Conservation (phyloP, 2,329 filamentous ascomycete species). For the Biscogniauxia mediterranea region DNA sequence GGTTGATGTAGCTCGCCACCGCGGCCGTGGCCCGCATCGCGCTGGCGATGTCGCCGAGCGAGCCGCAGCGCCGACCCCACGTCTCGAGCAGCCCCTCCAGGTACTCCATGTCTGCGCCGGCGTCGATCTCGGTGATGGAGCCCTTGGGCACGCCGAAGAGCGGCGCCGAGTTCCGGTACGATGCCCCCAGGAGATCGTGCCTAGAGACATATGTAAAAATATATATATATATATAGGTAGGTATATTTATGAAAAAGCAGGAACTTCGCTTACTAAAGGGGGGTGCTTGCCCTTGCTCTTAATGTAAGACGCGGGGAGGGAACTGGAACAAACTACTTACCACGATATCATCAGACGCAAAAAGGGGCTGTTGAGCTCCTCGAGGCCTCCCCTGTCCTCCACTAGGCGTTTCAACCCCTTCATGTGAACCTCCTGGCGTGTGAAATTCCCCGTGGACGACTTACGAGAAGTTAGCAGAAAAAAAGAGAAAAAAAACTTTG, state of each 20-base stretch:
- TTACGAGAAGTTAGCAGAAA: neutral
- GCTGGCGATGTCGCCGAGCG: constrained; percentile 24
- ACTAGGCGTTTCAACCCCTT: constrained; percentile 27
- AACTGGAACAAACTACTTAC: constrained; percentile 8
- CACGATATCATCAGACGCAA: constrained; percentile 29
- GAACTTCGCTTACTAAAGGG: too few species aligned
- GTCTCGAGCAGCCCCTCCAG: constrained; percentile 20
- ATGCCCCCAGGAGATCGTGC: constrained; percentile 27
- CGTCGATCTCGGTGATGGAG: constrained; percentile 20
- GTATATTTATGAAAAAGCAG: too few species aligned
- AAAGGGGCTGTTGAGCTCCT: constrained; percentile 21
- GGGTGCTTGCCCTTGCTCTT: too few species aligned
- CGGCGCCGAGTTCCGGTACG: constrained; percentile 23
- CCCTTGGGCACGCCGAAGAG: constrained; percentile 21
- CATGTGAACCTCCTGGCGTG: constrained; percentile 25
- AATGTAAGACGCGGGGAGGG: too few species aligned
- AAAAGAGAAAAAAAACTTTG: too few species aligned
- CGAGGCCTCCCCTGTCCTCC: constrained; percentile 24
- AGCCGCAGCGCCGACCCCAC: constrained; percentile 23
- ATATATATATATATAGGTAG: too few species aligned
- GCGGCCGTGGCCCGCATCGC: constrained; percentile 26
- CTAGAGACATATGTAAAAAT: too few species aligned
- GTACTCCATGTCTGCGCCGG: constrained; percentile 17
- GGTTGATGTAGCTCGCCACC: constrained; percentile 28
- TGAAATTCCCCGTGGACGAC: constrained; percentile 25